phyloP scores from a whole-genome alignment of 2,329 filamentous ascomycete species.

The Alternaria gansuensis region DNA sequence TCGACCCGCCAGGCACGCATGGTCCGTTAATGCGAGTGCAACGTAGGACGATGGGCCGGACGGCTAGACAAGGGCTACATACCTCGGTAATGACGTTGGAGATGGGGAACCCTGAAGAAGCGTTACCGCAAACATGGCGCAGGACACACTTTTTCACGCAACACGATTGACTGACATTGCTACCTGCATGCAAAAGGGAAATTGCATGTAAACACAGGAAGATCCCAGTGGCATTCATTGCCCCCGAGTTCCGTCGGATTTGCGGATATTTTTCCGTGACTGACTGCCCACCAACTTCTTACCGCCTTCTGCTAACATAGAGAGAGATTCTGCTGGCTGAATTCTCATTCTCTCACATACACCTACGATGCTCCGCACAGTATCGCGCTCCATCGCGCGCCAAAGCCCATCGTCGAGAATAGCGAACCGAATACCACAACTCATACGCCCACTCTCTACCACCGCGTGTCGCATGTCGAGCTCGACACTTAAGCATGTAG shows the following conservation, averaged over 20 bases:
- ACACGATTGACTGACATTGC: slow-evolving; percentile 9
- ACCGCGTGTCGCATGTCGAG: slow-evolving; percentile 63
- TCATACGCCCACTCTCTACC: slow-evolving; percentile 54
- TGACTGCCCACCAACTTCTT: slow-evolving; percentile 6
- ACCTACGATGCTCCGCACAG: slow-evolving; percentile 51
- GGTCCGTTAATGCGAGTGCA: slow-evolving; percentile 40
- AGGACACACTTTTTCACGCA: slow-evolving; percentile 10
- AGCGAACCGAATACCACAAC: slow-evolving; percentile 37
- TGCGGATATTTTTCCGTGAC: slow-evolving; percentile 29
- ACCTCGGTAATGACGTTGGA: slow-evolving; percentile 19
- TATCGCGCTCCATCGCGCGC: slow-evolving; percentile 49
- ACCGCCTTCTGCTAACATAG: slow-evolving; percentile 10
- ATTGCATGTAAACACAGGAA: slow-evolving; percentile 6
- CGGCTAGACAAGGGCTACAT: slow-evolving; percentile 21
- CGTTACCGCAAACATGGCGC: slow-evolving; percentile 33
- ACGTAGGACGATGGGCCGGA: slow-evolving; percentile 38
- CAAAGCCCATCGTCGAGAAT: slow-evolving; percentile 44
- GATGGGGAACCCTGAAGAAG: slow-evolving; percentile 32
- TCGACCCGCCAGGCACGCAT: slow-evolving; percentile 30
- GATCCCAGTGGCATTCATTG: slow-evolving; percentile 27
- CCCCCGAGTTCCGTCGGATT: slow-evolving; percentile 24
- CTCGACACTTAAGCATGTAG: slow-evolving; percentile 62
- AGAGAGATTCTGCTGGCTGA: slow-evolving; percentile 21
- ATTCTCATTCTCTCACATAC: slow-evolving; percentile 14
- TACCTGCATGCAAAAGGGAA: slow-evolving; percentile 23